A percentile compares a stretch with the other conserved stretches of the same genome.
Conservation (phyloP, 805 yeast genomes). For the Danielia reshetovae region DNA sequence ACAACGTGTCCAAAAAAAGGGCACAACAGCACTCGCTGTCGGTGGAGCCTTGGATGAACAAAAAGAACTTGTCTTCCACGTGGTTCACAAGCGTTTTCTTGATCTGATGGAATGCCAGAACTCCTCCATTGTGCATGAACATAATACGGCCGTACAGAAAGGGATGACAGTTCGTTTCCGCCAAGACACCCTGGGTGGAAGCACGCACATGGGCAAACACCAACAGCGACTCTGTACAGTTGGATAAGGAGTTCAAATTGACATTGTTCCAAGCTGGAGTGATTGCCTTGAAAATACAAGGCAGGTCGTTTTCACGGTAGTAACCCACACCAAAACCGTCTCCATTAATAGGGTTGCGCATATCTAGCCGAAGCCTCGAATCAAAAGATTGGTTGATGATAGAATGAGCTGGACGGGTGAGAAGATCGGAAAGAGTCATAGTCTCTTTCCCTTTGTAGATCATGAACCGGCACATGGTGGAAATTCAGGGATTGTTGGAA, state of each 20-base stretch:
- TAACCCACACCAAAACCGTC: conserved; percentile 99
- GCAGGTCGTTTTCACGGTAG: conserved; percentile 59
- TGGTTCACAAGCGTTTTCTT: conserved; percentile 71
- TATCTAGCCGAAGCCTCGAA: conserved; percentile 80
- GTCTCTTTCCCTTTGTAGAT: conserved; percentile 91
- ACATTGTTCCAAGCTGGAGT: conserved; percentile 98
- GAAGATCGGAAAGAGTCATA: conserved; percentile 75
- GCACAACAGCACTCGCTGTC: conserved; percentile 97
- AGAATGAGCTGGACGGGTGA: conserved; percentile 95
- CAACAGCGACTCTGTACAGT: conserved; percentile 76
- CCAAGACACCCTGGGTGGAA: conserved; percentile 87
- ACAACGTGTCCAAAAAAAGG: conserved; percentile 71
- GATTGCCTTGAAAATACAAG: conserved; percentile 91
- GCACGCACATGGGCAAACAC: conserved; percentile 97
- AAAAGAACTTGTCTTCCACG: conserved; percentile 74
- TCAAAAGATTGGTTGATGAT: conserved; percentile 96
- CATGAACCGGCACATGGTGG: conserved; percentile 81
- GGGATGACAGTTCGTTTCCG: conserved; percentile 97
- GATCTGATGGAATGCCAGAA: conserved; percentile 66
- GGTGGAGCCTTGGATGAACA: conserved; percentile 85
- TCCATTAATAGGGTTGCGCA: conserved; percentile 91
- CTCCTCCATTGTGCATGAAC: conserved; percentile 98
- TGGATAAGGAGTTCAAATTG: conserved; percentile 80
- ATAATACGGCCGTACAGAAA: conserved; percentile 80
- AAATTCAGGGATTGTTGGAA: too few relatives aligned